These are phyloP conservation scores for Centaurea solstitialis DNA, from an alignment of 129 eudicot genomes.

Conservation along the genomic window DNA sequence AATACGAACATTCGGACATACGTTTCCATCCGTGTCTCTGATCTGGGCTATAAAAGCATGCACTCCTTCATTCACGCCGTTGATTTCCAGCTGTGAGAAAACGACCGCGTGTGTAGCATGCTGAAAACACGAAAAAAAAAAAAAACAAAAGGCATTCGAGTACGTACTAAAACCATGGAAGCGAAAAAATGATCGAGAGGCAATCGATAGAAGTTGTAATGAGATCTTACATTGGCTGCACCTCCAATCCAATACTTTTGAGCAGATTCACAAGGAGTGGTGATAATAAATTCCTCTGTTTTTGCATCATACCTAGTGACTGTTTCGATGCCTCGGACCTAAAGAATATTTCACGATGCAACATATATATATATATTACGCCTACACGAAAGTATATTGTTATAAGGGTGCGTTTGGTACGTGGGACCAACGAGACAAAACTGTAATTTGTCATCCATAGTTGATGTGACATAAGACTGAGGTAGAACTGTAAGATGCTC, in stretches of 20 bases:
- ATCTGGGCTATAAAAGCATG: conserved; percentile 93
- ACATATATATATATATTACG: conserved; percentile 1
- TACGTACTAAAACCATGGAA: neutral
- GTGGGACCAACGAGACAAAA: neutral
- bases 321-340: conserved; percentile 97
- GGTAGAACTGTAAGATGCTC: too few relatives aligned
- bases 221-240: conserved; percentile 75
- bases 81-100: conserved; percentile 80
- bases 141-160: too few relatives aligned
- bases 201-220: neutral
- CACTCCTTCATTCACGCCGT: conserved; percentile 85
- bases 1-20: conserved; percentile 77
- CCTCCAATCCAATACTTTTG: conserved; percentile 99
- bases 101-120: conserved; percentile 93
- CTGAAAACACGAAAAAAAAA: conserved; percentile 40
- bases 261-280: conserved; percentile 96
- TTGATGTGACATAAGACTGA: neutral
- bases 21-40: conserved; percentile 70
- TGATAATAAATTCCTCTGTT: conserved; percentile 71
- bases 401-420: neutral
- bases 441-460: too few relatives aligned
- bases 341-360: conserved; percentile 19
- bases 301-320: conserved; percentile 77
- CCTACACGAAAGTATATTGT: neutral
- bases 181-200: neutral